Conservation (phyloP, 805 yeast species). For the Candida lessepsii region DNA sequence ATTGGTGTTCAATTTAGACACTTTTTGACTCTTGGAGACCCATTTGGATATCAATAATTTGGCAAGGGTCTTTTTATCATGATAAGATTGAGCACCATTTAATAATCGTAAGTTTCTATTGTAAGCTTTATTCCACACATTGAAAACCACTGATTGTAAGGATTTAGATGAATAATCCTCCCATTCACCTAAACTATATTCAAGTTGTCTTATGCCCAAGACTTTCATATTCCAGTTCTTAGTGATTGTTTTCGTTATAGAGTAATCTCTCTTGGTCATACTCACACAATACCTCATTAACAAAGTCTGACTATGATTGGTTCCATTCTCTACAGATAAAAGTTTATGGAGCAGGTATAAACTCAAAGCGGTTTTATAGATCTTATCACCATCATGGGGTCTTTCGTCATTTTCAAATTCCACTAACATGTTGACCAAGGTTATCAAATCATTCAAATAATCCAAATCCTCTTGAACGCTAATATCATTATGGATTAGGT, state of each 20-base stretch:
- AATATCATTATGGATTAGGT: conserved; percentile 7
- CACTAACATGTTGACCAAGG: conserved; percentile 21
- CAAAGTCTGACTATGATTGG: conserved; percentile 17
- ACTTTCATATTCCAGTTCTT: conserved; percentile 24
- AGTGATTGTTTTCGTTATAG: conserved; percentile 9
- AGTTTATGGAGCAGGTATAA: conserved; percentile 24
- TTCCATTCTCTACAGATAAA: conserved; percentile 14
- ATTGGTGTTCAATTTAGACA: not conserved
- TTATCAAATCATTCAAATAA: conserved; percentile 13
- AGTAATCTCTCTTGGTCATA: conserved; percentile 14
- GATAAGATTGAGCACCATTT: conserved; percentile 11
- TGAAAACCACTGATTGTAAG: conserved; percentile 7
- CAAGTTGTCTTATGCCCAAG: conserved; percentile 15
- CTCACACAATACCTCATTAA: conserved; percentile 30
- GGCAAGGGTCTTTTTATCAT: conserved; percentile 9
- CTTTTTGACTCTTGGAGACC: conserved; percentile 3
- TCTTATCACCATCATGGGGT: conserved; percentile 11
- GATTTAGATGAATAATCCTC: conserved; percentile 2
- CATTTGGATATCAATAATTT: conserved; percentile 7
- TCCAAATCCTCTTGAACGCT: conserved; percentile 9
- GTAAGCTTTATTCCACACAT: conserved; percentile 14
- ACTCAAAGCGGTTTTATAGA: conserved; percentile 22
- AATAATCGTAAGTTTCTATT: conserved; percentile 3
- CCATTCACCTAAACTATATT: conserved; percentile 13
- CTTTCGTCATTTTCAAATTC: conserved; percentile 29